These are phyloP conservation scores for Macrolepiota fuliginosa DNA, from an alignment of 768 basidiomycete species.

Conservation along the genomic window DNA sequence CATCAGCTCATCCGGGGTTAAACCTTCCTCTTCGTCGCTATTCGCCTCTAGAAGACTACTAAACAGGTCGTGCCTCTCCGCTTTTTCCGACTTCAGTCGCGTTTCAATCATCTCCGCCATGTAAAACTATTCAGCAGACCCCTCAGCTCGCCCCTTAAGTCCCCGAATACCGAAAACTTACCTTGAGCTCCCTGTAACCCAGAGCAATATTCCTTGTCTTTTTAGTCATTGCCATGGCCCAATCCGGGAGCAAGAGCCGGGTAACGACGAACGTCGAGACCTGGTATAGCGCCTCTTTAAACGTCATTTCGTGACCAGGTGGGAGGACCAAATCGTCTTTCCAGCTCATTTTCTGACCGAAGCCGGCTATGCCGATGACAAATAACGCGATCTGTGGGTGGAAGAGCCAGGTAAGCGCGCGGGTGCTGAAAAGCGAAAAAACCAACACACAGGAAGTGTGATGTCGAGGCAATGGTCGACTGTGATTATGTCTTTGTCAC, in stretches of 20 bases:
- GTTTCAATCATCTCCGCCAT: conserved; percentile 50
- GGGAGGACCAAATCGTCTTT: conserved; percentile 31
- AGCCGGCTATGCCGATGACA: conserved; percentile 44
- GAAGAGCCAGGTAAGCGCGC: not conserved
- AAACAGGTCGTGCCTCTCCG: conserved; percentile 46
- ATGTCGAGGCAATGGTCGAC: conserved; percentile 45
- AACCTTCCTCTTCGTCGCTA: conserved; percentile 27
- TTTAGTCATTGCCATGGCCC: conserved; percentile 31
- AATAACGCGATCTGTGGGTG: conserved; percentile 45
- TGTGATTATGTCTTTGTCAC: conserved; percentile 29
- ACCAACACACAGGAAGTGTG: conserved; percentile 41
- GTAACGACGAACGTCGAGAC: conserved; percentile 29
- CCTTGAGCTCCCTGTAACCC: conserved; percentile 39
- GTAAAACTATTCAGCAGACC: conserved; percentile 25
- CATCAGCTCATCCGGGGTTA: conserved; percentile 40
- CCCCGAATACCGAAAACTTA: conserved; percentile 12
- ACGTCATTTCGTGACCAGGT: conserved; percentile 39
- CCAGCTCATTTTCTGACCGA: conserved; percentile 47
- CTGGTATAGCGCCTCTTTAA: conserved; percentile 40
- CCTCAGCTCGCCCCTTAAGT: not conserved
- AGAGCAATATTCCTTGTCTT: conserved; percentile 26
- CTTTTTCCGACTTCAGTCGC: conserved; percentile 32
- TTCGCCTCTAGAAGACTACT: conserved; percentile 48
- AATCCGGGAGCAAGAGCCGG: conserved; percentile 32
- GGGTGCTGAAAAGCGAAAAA: conserved; percentile 4